Evolutionary conservation across 192 early-diverging fungal species (phyloP), one percentile per base, ranked within the genome.

Genomic region (Entophlyctis helioformis): DNA sequence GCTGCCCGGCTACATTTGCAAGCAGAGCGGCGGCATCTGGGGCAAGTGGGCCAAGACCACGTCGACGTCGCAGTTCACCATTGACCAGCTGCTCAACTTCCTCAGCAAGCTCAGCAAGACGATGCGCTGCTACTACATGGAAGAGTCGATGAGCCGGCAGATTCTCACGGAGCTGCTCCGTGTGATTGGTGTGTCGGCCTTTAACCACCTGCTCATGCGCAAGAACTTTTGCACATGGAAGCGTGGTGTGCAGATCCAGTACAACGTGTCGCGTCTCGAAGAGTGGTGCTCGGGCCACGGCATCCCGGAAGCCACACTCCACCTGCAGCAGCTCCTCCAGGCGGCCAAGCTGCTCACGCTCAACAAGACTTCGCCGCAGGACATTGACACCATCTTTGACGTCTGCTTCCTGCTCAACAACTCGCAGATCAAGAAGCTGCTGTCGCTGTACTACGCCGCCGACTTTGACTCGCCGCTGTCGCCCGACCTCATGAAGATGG

Each of bases 181-280:
- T 48, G 81, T 94, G n/a, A 84, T 96, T 54, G 94, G 96, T 39
- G 86, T 91, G 1, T 82, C 82, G 1, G 84, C 91, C 1, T 97
- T 97, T 57, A 99, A 99, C 72, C 89, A 97, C 64, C 63, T 99
- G 48, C 76, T 99, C 49, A 96, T 95, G 84, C 77, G 96, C 36
- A 86, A 90, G 45, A 96, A 95, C 73, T 99, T 96, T 51, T 95
- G 89, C 71, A 95, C 96, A 20, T 96, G 93, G 90, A 96, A 99
- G 66, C 84, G 96, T 55, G 90, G 90, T 59, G 91, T 94, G 76
- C 96, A 99, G 75, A 93, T 99, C 54, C 93, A 97, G 70, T 99
- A 95, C 71, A 99, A 99, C 48, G 82, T 97, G 36, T 86, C 87
- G 2, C 78, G 91, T 18, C 78, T 99, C 49, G 89, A 96, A 63